phyloP scores from a whole-genome alignment of 2,329 filamentous ascomycete species.

The Samsoniella hepiali region DNA sequence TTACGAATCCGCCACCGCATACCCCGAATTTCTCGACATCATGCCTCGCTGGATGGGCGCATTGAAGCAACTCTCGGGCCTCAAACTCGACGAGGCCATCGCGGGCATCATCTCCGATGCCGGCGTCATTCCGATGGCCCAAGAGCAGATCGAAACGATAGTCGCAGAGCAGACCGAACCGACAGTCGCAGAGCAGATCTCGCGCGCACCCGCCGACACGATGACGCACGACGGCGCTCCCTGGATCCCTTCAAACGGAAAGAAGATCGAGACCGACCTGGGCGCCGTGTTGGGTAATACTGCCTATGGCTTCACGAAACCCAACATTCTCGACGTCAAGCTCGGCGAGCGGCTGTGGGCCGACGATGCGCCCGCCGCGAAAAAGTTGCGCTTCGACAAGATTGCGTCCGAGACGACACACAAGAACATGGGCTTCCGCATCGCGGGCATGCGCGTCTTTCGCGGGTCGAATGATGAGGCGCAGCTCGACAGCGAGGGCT shows the following conservation, averaged over 20 bases:
- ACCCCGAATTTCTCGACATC: slow-evolving; percentile 71
- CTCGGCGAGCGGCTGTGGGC: slow-evolving; percentile 85
- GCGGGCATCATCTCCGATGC: slow-evolving; percentile 41
- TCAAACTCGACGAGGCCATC: slow-evolving; percentile 47
- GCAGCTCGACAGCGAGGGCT: slow-evolving; percentile 53
- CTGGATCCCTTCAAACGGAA: slow-evolving; percentile 50
- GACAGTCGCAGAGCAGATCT: slow-evolving; percentile 33
- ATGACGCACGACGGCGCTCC: slow-evolving; percentile 25
- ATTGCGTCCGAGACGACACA: slow-evolving; percentile 59
- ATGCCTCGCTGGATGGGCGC: slow-evolving; percentile 86
- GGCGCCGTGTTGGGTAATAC: slow-evolving; percentile 85
- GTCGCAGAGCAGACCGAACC: slow-evolving; percentile 34
- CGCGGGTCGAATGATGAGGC: slow-evolving; percentile 51
- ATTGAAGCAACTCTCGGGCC: slow-evolving; percentile 54
- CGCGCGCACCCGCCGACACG: slow-evolving; percentile 21
- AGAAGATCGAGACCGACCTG: slow-evolving; percentile 69
- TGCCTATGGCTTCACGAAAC: slow-evolving; percentile 72
- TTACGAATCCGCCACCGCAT: slow-evolving; percentile 70
- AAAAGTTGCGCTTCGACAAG: slow-evolving; percentile 58
- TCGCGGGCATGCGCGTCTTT: slow-evolving; percentile 64
- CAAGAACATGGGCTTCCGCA: slow-evolving; percentile 57
- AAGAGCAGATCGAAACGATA: slow-evolving; percentile 33
- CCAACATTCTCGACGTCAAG: slow-evolving; percentile 93
- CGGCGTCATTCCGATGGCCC: slow-evolving; percentile 32
- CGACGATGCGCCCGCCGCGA: slow-evolving; percentile 61